Evolutionary conservation across 2,329 filamentous ascomycete genomes (phyloP), one percentile per base, ranked within the genome.

Genomic region (Coniochaeta sp.): DNA sequence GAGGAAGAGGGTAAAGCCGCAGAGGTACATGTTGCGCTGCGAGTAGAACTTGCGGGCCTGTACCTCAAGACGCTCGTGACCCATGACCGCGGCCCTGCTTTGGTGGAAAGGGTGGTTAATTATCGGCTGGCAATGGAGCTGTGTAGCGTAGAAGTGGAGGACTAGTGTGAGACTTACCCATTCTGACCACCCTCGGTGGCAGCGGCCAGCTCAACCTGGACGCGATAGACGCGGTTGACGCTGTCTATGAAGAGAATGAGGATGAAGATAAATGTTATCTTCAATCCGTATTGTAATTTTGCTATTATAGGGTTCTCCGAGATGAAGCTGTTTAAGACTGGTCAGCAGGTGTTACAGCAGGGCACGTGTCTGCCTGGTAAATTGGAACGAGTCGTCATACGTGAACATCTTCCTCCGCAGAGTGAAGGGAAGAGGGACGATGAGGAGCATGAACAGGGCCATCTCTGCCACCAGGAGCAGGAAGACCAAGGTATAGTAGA

Each of bases 21-120:
- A 98, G 63, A 99, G 92, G 80, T 99, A 99, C 95, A 99, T 99
- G 87, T 99, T 99, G 77, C 95, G 93, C 81, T 99, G 93, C 63
- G 93, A 96, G 85, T 99, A 99, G 83, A 99, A 99, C 80, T 99
- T 99, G 84, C 95, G 92, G 66, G 95, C 93, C 78, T 99, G 95
- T 58, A 98, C 93, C 79, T 99, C 95, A 85, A 96, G 92, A 65
- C 95, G 93, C 74, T 98, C 95, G 72, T 91, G 89, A 65, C 95
- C 93, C 69, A 97, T 86, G 62, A 93, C 87, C 58, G 87, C 85
- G 71, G 89, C 76, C 60, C 76, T 79, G 66, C 63, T 57, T 58
- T 56, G 54, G 54, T 14, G 54, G 34, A 17, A 34, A n/a, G 28
- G 40, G n/a, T 36, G 32, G 56, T 57, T n/a, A 42, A 28, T 24